These are phyloP conservation scores for Sporothrix pallida DNA, from an alignment of 2,329 filamentous ascomycete genomes.

Conservation along the genomic window DNA sequence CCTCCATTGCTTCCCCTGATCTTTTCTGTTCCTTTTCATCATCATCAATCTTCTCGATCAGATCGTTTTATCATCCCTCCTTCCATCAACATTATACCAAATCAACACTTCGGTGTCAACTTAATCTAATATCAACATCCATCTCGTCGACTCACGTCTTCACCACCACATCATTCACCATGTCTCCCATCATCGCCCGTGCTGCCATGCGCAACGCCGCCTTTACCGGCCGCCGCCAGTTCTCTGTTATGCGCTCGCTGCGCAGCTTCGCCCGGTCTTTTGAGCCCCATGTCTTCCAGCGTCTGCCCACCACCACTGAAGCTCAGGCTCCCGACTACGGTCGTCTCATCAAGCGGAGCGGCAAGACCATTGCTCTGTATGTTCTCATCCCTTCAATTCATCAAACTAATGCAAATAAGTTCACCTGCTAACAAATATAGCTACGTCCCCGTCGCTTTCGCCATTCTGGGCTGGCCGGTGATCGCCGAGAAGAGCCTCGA, in stretches of 20 bases:
- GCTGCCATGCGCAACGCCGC: conserved; percentile 42
- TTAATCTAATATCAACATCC: not conserved
- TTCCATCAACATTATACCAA: not conserved
- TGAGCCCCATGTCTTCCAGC: conserved; percentile 49
- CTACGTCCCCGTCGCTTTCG: conserved; percentile 45
- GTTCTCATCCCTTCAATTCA: conserved; percentile 36
- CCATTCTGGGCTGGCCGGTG: conserved; percentile 50
- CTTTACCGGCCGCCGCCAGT: conserved; percentile 43
- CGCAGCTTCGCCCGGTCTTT: conserved; percentile 47
- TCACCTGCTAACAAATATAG: conserved; percentile 39
- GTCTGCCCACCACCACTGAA: conserved; percentile 43
- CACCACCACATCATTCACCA: conserved; percentile 36
- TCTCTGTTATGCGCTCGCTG: conserved; percentile 47
- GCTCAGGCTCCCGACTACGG: conserved; percentile 48
- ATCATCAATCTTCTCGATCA: conserved; percentile 24
- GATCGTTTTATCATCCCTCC: conserved; percentile 12
- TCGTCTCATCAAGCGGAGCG: conserved; percentile 45
- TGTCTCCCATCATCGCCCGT: conserved; percentile 48
- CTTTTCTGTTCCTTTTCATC: conserved; percentile 25
- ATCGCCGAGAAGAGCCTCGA: conserved; percentile 39
- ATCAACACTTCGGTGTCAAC: conserved; percentile 16
- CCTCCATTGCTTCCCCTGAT: not conserved
- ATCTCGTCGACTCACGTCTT: not conserved
- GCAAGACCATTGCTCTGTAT: conserved; percentile 46
- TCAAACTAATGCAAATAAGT: not conserved